phyloP scores from a whole-genome alignment of 73 alveolate species.

The Tetrahymena thermophila region DNA sequence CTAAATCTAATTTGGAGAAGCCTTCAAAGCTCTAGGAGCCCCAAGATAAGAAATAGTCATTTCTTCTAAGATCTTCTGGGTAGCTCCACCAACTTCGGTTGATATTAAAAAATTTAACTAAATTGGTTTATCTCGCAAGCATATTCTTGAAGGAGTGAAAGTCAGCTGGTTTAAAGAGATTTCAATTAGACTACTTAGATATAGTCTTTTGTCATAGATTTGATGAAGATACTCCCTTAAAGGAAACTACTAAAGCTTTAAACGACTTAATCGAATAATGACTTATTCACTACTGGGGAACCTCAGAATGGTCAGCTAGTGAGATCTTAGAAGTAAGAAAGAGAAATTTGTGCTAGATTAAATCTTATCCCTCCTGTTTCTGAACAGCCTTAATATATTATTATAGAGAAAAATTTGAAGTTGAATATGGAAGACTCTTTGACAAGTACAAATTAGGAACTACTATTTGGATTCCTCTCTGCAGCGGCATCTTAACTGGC shows the following conservation, averaged over 20 bases:
- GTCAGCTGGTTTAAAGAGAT: constrained; percentile 68
- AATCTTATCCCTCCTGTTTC: too few species aligned
- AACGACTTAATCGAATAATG: constrained; percentile 81
- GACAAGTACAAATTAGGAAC: constrained; percentile 64
- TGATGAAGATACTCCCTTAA: too few species aligned
- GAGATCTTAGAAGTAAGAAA: too few species aligned
- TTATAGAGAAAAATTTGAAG: constrained; percentile 87
- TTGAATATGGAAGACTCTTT: constrained; percentile 66
- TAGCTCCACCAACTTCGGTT: too few species aligned
- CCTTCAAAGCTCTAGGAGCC: too few species aligned
- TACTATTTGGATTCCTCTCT: too few species aligned
- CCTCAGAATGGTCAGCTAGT: too few species aligned
- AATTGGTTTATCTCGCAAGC: constrained; percentile 73
- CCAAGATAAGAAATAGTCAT: too few species aligned
- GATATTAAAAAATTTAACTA: constrained; percentile 46
- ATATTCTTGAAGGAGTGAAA: constrained; percentile 74
- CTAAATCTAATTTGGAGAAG: too few species aligned
- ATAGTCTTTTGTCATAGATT: constrained; percentile 79
- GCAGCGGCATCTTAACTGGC: constrained; percentile 92
- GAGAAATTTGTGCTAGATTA: too few species aligned
- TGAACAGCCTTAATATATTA: too few species aligned
- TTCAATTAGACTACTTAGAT: constrained; percentile 80
- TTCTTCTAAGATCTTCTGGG: too few species aligned
- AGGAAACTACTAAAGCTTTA: constrained; percentile 78
- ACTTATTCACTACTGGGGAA: constrained; percentile 94